Base-by-base conservation (phyloP, 345 rosid species). In the Bruguiera parviflora region DNA sequence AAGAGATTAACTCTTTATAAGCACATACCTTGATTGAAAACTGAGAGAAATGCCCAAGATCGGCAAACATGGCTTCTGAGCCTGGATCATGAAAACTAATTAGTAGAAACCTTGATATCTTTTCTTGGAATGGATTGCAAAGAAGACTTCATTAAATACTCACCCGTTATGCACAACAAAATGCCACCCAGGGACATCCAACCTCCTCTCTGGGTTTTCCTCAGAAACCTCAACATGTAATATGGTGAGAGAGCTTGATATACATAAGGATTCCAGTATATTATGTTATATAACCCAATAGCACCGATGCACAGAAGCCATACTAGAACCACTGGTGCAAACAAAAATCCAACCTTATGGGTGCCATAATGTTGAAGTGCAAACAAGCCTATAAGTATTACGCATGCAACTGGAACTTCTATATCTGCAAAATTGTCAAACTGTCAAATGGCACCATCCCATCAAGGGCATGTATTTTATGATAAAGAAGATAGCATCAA, bases 61-160 rank as follows among this genome's bases (percentile, higher is more conserved):
- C 96, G 28, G 98, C 98, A 80, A 90, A 90, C 98, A 92, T 92
- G 55, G 98, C 98, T 78, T 92, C 98, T 0, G 98, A 90, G 57
- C 99, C 99, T 95, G 83, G 52, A 57, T 51, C 46, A 47, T 32
- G 22, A 63, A 60, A 56, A 29, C 0, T 22, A 20, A 47, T 73
- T 68, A 65, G 22, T 33, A 58, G 27, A 51, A 32, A 10, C 33
- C 29, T 39, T 39, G 35, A 53, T 1, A 49, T 21, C 22, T 51
- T 24, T 66, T 53, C 61, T 46, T 58, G 28, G 67, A 28, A 78
- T 35, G 58, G 49, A 9, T 56, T 18, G 47, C 63, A 39, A 39
- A 27, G 51, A 60, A 60, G 46, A 53, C 6, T 32, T 24, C n/a
- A 29, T 57, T 71, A 27, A 29, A 31, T 39, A 47, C 35, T 46